These are phyloP conservation scores for Styphnolobium japonicum DNA, from an alignment of 306 rosid genomes.

Conservation along the genomic window DNA sequence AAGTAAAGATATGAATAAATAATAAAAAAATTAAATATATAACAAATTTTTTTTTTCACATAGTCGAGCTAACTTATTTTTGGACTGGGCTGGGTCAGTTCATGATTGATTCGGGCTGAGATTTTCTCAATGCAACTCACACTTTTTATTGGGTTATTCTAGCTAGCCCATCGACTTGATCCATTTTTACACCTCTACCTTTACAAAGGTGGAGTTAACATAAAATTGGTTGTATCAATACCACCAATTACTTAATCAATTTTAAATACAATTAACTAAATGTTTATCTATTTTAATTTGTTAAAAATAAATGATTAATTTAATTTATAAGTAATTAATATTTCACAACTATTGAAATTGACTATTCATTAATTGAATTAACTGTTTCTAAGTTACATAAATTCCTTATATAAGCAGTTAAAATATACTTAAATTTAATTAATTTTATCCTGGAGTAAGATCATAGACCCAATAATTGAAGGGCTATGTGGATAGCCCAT, in stretches of 20 bases:
- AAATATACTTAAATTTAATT: no score
- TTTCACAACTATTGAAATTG: background rate
- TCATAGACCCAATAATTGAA: constrained; percentile 21
- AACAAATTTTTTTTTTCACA: no score
- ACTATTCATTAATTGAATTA: background rate
- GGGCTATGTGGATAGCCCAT: background rate
- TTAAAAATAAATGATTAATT: background rate
- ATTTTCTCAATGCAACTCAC: no score
- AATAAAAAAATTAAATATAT: no score
- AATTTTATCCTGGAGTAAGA: background rate
- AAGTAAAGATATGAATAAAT: no score
- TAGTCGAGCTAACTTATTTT: no score
- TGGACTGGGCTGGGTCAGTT: no score
- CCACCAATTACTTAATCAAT: background rate
- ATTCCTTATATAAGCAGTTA: background rate
- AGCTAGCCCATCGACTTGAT: no score
- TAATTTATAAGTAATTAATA: background rate
- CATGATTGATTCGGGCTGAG: no score
- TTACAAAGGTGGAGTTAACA: background rate
- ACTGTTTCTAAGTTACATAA: background rate
- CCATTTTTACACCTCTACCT: no score
- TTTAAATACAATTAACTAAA: background rate
- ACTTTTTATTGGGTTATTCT: no score
- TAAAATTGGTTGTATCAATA: background rate
- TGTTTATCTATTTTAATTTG: background rate